phyloP scores from a whole-genome alignment of 371 early-diverging fungal species.

The Apophysomyces elegans region DNA sequence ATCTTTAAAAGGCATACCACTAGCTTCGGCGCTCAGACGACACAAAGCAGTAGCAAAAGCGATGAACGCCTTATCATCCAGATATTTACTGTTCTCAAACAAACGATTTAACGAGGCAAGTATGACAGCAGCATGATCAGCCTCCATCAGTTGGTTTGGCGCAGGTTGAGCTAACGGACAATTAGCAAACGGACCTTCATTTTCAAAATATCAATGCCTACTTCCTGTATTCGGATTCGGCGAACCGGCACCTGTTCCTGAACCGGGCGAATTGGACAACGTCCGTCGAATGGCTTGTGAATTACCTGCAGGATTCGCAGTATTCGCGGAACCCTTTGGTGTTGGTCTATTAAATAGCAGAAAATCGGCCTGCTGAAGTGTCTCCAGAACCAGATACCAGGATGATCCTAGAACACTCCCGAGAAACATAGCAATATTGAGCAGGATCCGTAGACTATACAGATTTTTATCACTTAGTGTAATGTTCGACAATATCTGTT shows the following conservation, averaged over 20 bases:
- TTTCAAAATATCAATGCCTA: not conserved
- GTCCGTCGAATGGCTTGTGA: constrained; percentile 34
- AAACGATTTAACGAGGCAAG: constrained; percentile 64
- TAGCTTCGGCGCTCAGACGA: constrained; percentile 65
- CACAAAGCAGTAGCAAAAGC: constrained; percentile 76
- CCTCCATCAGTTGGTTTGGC: constrained; percentile 42
- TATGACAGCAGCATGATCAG: constrained; percentile 60
- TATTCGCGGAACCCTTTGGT: constrained; percentile 36
- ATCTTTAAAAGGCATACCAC: constrained; percentile 53
- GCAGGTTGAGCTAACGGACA: constrained; percentile 19
- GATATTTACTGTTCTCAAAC: constrained; percentile 71
- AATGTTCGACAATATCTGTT: constrained; percentile 46
- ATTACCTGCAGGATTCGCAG: constrained; percentile 5
- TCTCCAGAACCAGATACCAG: constrained; percentile 90
- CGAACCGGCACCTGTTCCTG: constrained; percentile 5
- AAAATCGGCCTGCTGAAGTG: constrained; percentile 84
- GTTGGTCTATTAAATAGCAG: constrained; percentile 48
- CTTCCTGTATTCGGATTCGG: not conserved
- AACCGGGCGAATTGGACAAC: constrained; percentile 20
- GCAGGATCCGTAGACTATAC: constrained; percentile 74
- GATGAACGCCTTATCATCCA: constrained; percentile 68
- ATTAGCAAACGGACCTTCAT: not conserved
- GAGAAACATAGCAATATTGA: constrained; percentile 77
- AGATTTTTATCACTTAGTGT: constrained; percentile 78
- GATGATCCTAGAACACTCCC: constrained; percentile 76